A percentile compares a stretch with the other conserved stretches of the same genome.
Evolutionary conservation across 257 asterid genomes (phyloP).

Genomic region (Petrea volubilis): DNA sequence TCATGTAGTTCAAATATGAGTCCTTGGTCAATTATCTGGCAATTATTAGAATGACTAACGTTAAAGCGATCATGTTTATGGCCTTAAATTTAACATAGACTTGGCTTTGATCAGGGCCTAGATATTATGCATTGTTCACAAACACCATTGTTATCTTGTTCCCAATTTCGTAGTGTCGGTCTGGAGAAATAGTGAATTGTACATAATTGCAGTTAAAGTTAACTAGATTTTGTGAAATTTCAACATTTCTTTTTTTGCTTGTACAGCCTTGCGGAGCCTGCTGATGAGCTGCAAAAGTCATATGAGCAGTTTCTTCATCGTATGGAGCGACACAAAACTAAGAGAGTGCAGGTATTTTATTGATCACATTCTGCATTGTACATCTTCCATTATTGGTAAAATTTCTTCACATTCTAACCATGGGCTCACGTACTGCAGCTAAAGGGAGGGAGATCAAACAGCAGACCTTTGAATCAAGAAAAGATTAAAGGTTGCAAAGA

Average conservation of each 20-base stretch:
- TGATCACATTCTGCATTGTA: constrained; percentile 17
- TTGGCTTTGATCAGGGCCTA: neutral
- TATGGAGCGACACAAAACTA: constrained; percentile 52
- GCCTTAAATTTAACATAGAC: neutral
- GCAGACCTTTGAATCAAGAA: constrained; percentile 24
- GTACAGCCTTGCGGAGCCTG: constrained; percentile 92
- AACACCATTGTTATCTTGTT: neutral
- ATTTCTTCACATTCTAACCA: constrained; percentile 29
- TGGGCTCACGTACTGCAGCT: constrained; percentile 38
- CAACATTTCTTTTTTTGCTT: constrained; percentile 6
- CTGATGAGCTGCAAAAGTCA: constrained; percentile 78
- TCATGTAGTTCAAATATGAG: neutral
- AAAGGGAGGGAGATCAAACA: constrained; percentile 38
- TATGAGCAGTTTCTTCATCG: constrained; percentile 84
- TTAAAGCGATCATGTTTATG: neutral
- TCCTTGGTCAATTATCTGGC: neutral
- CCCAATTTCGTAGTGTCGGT: neutral
- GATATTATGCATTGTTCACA: neutral
- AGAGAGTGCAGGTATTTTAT: constrained; percentile 61
- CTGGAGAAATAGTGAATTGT: neutral
- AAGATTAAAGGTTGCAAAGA: constrained; percentile 32
- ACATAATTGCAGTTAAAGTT: constrained; percentile 1
- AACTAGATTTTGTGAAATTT: constrained; percentile 5
- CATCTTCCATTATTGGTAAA: constrained; percentile 10
- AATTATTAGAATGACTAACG: neutral